These are phyloP conservation scores for Tolypocladium album DNA, from an alignment of 2,329 filamentous ascomycete genomes.

Conservation along the genomic window DNA sequence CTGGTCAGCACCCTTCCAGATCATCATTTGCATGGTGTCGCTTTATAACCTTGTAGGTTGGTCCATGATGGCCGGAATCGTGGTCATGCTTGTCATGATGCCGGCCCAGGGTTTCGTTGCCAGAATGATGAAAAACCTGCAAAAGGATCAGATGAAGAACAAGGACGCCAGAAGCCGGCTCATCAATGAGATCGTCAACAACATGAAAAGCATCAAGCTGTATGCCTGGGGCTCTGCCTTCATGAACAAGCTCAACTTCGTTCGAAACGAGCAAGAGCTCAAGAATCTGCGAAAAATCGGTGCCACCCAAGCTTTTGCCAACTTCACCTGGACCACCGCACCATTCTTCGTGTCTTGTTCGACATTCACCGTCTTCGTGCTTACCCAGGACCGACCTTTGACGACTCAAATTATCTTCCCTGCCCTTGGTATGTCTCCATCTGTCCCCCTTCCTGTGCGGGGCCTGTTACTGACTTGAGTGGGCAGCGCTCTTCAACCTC, in stretches of 20 bases:
- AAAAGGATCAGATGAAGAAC: constrained; percentile 98
- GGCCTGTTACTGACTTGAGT: not conserved
- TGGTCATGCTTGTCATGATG: constrained; percentile 94
- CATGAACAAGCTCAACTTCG: constrained; percentile 93
- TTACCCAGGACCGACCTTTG: constrained; percentile 69
- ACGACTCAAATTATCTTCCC: constrained; percentile 96
- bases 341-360: constrained; percentile 96
- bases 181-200: constrained; percentile 96
- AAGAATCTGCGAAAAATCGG: constrained; percentile 95
- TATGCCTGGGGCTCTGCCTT: constrained; percentile 97
- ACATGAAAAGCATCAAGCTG: constrained; percentile 99
- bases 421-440: constrained; percentile 37
- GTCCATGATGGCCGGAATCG: constrained; percentile 93
- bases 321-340: constrained; percentile 96
- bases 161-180: constrained; percentile 88
- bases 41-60: constrained; percentile 90
- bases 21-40: constrained; percentile 88
- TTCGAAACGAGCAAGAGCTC: constrained; percentile 90
- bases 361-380: constrained; percentile 88
- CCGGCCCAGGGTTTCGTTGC: constrained; percentile 90
- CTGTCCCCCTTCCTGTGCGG: not conserved
- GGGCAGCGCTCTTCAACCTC: constrained; percentile 80
- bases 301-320: constrained; percentile 84
- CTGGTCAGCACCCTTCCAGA: constrained; percentile 97
- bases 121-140: constrained; percentile 83